Base-by-base conservation (phyloP, 495 filamentous ascomycete genomes). In the Ramalina peruviana region DNA sequence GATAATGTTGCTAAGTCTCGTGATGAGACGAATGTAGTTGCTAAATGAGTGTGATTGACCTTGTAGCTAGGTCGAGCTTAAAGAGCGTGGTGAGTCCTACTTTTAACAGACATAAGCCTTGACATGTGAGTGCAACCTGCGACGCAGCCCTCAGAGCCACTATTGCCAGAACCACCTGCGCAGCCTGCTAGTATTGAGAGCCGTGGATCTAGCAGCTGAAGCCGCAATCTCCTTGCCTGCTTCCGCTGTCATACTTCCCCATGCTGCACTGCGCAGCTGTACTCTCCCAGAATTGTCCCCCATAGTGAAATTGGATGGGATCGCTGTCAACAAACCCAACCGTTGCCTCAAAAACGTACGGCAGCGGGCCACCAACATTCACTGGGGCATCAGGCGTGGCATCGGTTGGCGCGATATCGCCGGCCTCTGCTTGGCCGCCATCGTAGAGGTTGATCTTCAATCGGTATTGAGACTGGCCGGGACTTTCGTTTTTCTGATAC, bases 241-340 rank as follows among this genome's bases (percentile, higher is more conserved):
- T 17, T 15, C 49, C 49, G 3, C 25, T 45, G 19, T 51, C 49
- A 21, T 51, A 51, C 7, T 12, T 16, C 6, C 40, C 40, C 13
- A 36, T 13, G 2, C 20, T 51, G 40, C 40, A 51, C 9, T 46
- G 43, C 33, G 36, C 40, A 15, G 23, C 17, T 2, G 36, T 51
- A 16, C 49, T 51, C 16, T 37, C 41, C 39, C 39, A 51, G 5
- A 12, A 17, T 30, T 51, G 49, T 1, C 20, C 40, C 1, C 19
- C 49, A 23, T 51, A 52, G 2, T 15, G 11, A 21, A 52, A 52
- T 5, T 26, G 21, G 25, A 52, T 36, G n/a, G 50, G 42, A 47
- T 47, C 50, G 12, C 12, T 25, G 20, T 52, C 50, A 6, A 47
- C 21, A 13, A 15, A 23, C 19, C 20, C 20, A 1, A 41, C 40